These are phyloP conservation scores for Rhynchosporium secalis DNA, from an alignment of 2,329 filamentous ascomycete genomes.

Conservation along the genomic window DNA sequence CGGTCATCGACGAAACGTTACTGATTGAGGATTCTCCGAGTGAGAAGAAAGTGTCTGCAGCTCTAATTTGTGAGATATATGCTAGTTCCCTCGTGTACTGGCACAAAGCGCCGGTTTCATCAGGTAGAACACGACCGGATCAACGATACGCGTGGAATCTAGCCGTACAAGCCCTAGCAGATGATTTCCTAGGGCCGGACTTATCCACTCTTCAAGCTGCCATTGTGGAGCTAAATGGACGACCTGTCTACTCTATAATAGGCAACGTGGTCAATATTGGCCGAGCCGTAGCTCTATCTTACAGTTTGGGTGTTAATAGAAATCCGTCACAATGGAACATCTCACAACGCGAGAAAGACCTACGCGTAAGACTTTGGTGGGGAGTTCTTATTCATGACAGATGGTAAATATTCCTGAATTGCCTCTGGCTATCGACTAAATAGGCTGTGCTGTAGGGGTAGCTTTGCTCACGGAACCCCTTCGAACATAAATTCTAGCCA, in stretches of 20 bases:
- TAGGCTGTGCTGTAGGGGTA: conserved; percentile 24
- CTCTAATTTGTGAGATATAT: conserved; percentile 57
- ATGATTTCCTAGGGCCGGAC: conserved; percentile 58
- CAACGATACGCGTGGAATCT: conserved; percentile 63
- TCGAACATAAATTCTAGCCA: conserved; percentile 24
- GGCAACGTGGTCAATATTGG: conserved; percentile 55
- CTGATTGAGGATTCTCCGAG: conserved; percentile 48
- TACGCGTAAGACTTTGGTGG: conserved; percentile 59
- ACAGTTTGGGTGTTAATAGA: conserved; percentile 56
- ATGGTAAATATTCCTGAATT: conserved; percentile 45
- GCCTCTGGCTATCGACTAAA: not conserved
- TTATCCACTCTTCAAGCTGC: conserved; percentile 58
- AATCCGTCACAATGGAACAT: conserved; percentile 55
- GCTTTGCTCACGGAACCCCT: conserved; percentile 32
- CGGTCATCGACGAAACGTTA: conserved; percentile 58
- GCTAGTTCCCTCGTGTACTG: conserved; percentile 60
- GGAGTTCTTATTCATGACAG: conserved; percentile 54
- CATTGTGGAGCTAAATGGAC: conserved; percentile 58
- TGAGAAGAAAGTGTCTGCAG: conserved; percentile 52
- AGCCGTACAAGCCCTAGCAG: conserved; percentile 59
- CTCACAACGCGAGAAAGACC: conserved; percentile 49
- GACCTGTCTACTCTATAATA: conserved; percentile 60
- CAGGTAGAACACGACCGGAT: conserved; percentile 53
- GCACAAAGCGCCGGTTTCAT: conserved; percentile 48
- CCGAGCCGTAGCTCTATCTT: conserved; percentile 51